These are phyloP conservation scores for Coleophoma eucalyptorum DNA, from an alignment of 2,329 filamentous ascomycete species.

Conservation along the genomic window DNA sequence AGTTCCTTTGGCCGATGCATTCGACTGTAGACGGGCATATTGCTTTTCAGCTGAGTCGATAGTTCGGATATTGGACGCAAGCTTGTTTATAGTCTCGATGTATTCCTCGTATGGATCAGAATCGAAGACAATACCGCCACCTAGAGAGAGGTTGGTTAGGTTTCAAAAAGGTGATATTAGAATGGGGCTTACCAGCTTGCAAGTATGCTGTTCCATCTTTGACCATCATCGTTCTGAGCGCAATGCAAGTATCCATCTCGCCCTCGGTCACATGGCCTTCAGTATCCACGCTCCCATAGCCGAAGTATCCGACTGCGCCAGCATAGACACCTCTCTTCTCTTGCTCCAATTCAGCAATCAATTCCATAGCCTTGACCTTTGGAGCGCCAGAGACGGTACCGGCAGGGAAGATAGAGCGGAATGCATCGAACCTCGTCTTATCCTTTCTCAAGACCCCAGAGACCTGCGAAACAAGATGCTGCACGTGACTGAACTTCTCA, in stretches of 20 bases:
- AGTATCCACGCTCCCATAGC: conserved; percentile 69
- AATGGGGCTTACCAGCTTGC: conserved; percentile 57
- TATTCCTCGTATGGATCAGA: conserved; percentile 90
- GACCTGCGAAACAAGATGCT: conserved; percentile 95
- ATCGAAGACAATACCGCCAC: conserved; percentile 47
- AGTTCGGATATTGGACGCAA: conserved; percentile 84
- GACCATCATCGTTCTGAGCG: conserved; percentile 80
- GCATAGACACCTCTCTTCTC: conserved; percentile 97
- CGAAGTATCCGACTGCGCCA: conserved; percentile 95
- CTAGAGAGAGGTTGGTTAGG: not conserved
- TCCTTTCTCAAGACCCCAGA: conserved; percentile 80
- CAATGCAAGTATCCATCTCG: conserved; percentile 84
- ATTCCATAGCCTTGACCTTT: conserved; percentile 94
- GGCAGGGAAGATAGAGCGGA: conserved; percentile 93
- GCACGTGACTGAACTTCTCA: conserved; percentile 92
- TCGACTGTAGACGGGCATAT: conserved; percentile 16
- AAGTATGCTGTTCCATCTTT: conserved; percentile 91
- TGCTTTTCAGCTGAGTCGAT: conserved; percentile 77
- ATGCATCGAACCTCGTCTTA: conserved; percentile 91
- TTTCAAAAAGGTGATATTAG: not conserved
- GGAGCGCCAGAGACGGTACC: conserved; percentile 94
- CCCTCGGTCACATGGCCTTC: conserved; percentile 66
- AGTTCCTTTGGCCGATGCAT: conserved; percentile 3
- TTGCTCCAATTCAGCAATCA: conserved; percentile 89
- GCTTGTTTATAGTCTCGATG: conserved; percentile 95